These are phyloP conservation scores for Fusarium verrucosum DNA, from an alignment of 2,329 filamentous ascomycete species.

Conservation along the genomic window DNA sequence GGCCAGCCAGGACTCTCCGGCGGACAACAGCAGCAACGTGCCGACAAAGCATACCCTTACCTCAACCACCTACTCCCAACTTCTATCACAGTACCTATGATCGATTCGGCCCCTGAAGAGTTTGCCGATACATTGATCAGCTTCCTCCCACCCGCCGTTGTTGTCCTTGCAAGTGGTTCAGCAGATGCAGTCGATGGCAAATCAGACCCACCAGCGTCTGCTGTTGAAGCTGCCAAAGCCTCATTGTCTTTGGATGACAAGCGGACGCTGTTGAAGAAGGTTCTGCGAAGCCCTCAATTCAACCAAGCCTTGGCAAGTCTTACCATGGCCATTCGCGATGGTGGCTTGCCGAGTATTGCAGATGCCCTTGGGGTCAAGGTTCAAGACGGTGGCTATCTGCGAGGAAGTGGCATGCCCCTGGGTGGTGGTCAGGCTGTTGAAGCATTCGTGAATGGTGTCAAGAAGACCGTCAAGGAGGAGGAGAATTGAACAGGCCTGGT, in stretches of 20 bases:
- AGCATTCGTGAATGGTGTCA: slow-evolving; percentile 90
- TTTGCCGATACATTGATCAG: slow-evolving; percentile 78
- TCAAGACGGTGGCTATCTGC: slow-evolving; percentile 83
- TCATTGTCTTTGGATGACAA: slow-evolving; percentile 80
- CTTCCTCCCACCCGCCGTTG: slow-evolving; percentile 80
- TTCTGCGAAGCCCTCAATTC: slow-evolving; percentile 90
- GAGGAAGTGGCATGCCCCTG: slow-evolving; percentile 80
- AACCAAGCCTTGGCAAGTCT: slow-evolving; percentile 85
- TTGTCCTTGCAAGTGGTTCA: slow-evolving; percentile 76
- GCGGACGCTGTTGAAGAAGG: slow-evolving; percentile 79
- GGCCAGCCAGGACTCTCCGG: slow-evolving; percentile 58
- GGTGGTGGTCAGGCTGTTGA: slow-evolving; percentile 90
- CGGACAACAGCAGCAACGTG: slow-evolving; percentile 44
- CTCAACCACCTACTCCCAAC: slow-evolving; percentile 86
- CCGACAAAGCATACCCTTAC: slow-evolving; percentile 77
- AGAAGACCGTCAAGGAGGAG: slow-evolving; percentile 75
- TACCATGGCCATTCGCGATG: slow-evolving; percentile 88
- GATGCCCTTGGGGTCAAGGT: slow-evolving; percentile 85
- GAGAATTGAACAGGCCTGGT: slow-evolving; percentile 34
- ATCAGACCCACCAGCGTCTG: slow-evolving; percentile 73
- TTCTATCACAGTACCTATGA: slow-evolving; percentile 78
- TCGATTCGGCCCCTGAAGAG: slow-evolving; percentile 71
- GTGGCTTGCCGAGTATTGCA: slow-evolving; percentile 87
- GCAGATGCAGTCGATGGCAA: slow-evolving; percentile 64
- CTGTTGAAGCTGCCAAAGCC: slow-evolving; percentile 76